Evolutionary conservation across 2,329 filamentous ascomycete species (phyloP).

Genomic region (Scytalidium lignicola): DNA sequence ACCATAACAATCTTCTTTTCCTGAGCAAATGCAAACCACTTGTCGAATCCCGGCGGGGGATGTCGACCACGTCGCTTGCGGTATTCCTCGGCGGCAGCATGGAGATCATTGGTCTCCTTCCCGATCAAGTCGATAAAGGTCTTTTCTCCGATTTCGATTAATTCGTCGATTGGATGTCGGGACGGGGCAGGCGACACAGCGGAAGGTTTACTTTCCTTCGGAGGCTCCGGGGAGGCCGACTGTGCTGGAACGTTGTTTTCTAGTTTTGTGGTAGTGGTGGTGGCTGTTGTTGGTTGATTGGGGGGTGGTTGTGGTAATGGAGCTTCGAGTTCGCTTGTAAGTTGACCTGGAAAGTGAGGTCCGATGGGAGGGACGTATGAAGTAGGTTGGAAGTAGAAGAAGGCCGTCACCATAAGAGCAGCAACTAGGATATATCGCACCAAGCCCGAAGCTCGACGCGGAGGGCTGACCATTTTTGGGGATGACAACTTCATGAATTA

Average conservation of each 20-base stretch:
- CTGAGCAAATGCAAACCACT: constrained; percentile 51
- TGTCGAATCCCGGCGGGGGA: constrained; percentile 58
- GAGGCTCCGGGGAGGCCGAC: too few relatives aligned
- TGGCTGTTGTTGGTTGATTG: constrained; percentile 3
- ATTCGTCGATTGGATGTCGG: constrained; percentile 39
- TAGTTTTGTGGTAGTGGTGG: background rate
- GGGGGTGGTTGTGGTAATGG: too few relatives aligned
- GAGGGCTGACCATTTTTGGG: constrained; percentile 22
- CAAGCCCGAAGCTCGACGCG: constrained; percentile 20
- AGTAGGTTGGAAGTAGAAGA: constrained; percentile 11
- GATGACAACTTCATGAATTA: constrained; percentile 20
- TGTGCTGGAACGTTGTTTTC: too few relatives aligned
- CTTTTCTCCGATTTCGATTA: constrained; percentile 36
- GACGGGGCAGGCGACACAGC: too few relatives aligned
- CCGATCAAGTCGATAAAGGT: constrained; percentile 34
- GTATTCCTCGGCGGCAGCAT: constrained; percentile 45
- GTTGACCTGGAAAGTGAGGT: constrained; percentile 5
- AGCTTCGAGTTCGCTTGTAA: background rate
- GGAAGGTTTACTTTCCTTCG: background rate
- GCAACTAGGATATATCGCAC: constrained; percentile 17
- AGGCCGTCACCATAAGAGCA: constrained; percentile 7
- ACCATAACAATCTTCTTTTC: constrained; percentile 48
- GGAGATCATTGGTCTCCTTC: constrained; percentile 37
- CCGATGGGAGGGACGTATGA: constrained; percentile 4
- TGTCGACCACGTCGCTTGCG: constrained; percentile 52